Percentiles rank a stretch among this genome's conserved stretches.
Conservation (phyloP, 257 asterid genomes). For the Rauvolfia tetraphylla region DNA sequence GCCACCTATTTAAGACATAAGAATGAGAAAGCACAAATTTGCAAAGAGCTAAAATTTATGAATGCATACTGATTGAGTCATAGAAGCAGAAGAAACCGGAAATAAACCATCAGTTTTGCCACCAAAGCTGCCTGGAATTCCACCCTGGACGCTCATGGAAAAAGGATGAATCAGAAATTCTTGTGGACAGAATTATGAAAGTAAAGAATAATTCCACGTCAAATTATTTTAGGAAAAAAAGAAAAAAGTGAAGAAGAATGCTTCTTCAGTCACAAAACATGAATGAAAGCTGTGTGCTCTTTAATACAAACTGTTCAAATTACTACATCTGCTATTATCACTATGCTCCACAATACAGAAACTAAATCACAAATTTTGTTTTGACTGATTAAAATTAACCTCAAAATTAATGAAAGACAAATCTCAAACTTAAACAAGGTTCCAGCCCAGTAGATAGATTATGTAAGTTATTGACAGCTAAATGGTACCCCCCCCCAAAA, state of each 20-base stretch:
- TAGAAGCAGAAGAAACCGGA: slow-evolving; percentile 47
- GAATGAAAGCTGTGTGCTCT: not conserved
- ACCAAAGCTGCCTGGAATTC: slow-evolving; percentile 33
- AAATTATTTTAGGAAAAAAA: no score
- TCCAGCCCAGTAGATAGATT: not conserved
- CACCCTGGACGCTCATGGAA: slow-evolving; percentile 35
- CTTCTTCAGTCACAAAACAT: not conserved
- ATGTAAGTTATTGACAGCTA: not conserved
- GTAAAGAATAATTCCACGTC: no score
- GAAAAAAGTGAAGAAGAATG: slow-evolving; percentile 7
- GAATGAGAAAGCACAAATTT: not conserved
- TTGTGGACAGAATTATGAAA: slow-evolving; percentile 3
- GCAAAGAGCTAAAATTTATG: not conserved
- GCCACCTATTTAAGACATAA: not conserved
- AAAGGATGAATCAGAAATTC: slow-evolving; percentile 10
- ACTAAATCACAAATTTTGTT: not conserved
- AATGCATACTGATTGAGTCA: slow-evolving; percentile 37
- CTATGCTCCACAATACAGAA: not conserved
- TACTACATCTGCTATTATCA: not conserved
- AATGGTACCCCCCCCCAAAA: not conserved
- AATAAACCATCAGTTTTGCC: slow-evolving; percentile 39
- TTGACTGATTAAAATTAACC: not conserved
- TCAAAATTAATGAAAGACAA: not conserved
- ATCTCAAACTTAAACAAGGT: not conserved
- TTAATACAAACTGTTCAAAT: not conserved